These are phyloP conservation scores for Ceratocystis lukuohia DNA, from an alignment of 2,329 filamentous ascomycete genomes.

Conservation along the genomic window DNA sequence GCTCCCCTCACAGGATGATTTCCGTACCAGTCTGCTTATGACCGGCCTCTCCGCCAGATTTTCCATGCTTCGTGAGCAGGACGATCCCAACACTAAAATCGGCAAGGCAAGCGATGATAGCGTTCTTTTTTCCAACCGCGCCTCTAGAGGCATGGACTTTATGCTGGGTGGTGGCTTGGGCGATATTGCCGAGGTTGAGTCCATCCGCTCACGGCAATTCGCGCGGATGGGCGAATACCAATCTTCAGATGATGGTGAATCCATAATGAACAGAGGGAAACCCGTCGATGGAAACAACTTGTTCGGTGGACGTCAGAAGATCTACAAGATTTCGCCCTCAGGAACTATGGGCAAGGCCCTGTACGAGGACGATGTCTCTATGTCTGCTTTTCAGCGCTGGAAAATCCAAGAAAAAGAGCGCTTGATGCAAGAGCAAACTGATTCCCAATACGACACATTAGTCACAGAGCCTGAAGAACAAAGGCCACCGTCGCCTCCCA, in stretches of 20 bases:
- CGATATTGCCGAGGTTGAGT: constrained; percentile 86
- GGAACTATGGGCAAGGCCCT: constrained; percentile 49
- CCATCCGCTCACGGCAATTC: constrained; percentile 51
- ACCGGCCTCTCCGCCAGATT: constrained; percentile 87
- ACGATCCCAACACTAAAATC: constrained; percentile 75
- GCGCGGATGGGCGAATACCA: constrained; percentile 52
- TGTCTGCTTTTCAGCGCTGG: constrained; percentile 73
- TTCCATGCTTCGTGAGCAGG: constrained; percentile 91
- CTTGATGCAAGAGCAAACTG: background rate
- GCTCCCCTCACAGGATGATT: constrained; percentile 74
- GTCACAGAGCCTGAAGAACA: background rate
- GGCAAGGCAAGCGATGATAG: constrained; percentile 95
- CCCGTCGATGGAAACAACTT: constrained; percentile 82
- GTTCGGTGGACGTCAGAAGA: constrained; percentile 90
- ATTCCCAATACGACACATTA: background rate
- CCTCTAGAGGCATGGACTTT: constrained; percentile 56
- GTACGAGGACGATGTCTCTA: constrained; percentile 73
- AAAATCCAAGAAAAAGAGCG: constrained; percentile 48
- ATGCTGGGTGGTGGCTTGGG: constrained; percentile 44
- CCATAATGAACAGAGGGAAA: constrained; percentile 72
- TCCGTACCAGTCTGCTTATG: constrained; percentile 92
- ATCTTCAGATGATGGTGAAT: constrained; percentile 60
- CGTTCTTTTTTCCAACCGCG: constrained; percentile 71
- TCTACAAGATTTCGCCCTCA: constrained; percentile 66
- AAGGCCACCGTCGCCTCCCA: constrained; percentile 8